These are phyloP conservation scores for Ichthyophthirius multifiliis DNA, from an alignment of 169 alveolate genomes.

Conservation along the genomic window DNA sequence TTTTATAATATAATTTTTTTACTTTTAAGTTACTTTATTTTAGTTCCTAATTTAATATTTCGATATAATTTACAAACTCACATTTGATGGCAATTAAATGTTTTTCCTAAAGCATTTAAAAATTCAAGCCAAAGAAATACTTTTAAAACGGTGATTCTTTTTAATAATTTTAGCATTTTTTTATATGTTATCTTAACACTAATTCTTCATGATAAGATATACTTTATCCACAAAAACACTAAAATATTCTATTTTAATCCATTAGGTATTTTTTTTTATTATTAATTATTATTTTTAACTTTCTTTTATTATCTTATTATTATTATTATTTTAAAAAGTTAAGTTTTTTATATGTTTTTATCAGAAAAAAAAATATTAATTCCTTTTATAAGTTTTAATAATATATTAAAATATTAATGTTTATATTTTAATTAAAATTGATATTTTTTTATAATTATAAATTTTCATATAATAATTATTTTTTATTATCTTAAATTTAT, in stretches of 20 bases:
- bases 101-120: not conserved
- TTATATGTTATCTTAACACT: constrained; percentile 16
- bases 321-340: no score
- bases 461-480: no score
- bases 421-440: no score
- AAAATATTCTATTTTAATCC: not conserved
- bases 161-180: constrained; percentile 5
- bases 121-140: constrained; percentile 5
- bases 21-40: not conserved
- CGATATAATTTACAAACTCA: not conserved
- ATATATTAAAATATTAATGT: no score
- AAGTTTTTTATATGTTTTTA: no score
- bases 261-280: no score
- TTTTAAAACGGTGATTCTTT: constrained; percentile 28
- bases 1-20: not conserved
- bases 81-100: constrained; percentile 2
- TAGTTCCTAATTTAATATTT: not conserved
- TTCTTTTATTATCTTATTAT: no score
- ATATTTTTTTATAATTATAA: no score
- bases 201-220: not conserved
- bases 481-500: no score
- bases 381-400: no score
- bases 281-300: no score
- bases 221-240: not conserved
- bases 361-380: no score